A percentile compares a stretch with the other conserved stretches of the same genome.
Evolutionary conservation across 2,329 filamentous ascomycete genomes (phyloP).

Genomic region (Penicillium hesseltinei): DNA sequence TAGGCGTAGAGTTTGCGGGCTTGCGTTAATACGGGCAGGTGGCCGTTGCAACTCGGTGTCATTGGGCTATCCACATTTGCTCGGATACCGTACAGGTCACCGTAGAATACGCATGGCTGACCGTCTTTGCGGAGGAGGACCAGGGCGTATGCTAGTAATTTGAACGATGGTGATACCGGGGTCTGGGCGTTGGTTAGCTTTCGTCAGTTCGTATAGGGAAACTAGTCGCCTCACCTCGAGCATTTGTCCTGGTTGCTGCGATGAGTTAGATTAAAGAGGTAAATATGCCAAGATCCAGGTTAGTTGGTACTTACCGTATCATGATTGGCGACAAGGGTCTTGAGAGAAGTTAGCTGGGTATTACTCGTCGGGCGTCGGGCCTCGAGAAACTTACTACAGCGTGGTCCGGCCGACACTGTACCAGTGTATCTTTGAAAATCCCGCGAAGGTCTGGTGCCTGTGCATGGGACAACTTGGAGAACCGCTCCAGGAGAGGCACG

Average conservation of each 20-base stretch:
- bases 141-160: slow-evolving; percentile 68
- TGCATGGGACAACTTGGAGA: slow-evolving; percentile 58
- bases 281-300: background rate
- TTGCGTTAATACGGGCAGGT: slow-evolving; percentile 59
- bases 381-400: slow-evolving; percentile 35
- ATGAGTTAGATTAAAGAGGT: slow-evolving; percentile 3
- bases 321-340: slow-evolving; percentile 25
- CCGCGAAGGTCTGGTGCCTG: slow-evolving; percentile 60
- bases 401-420: slow-evolving; percentile 53
- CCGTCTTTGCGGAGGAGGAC: slow-evolving; percentile 65
- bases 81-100: slow-evolving; percentile 65
- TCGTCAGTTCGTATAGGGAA: background rate
- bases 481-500: slow-evolving; percentile 66
- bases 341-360: slow-evolving; percentile 7
- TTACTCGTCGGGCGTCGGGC: background rate
- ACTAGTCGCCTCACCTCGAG: slow-evolving; percentile 46
- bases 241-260: slow-evolving; percentile 61
- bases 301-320: slow-evolving; percentile 21
- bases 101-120: slow-evolving; percentile 68
- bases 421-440: slow-evolving; percentile 62
- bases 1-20: slow-evolving; percentile 67
- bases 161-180: slow-evolving; percentile 65
- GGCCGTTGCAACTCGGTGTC: slow-evolving; percentile 53
- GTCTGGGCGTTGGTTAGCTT: slow-evolving; percentile 38
- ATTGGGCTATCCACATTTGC: slow-evolving; percentile 49